Base-by-base conservation (phyloP, 2,329 filamentous ascomycete species). In the Cordyceps militaris region DNA sequence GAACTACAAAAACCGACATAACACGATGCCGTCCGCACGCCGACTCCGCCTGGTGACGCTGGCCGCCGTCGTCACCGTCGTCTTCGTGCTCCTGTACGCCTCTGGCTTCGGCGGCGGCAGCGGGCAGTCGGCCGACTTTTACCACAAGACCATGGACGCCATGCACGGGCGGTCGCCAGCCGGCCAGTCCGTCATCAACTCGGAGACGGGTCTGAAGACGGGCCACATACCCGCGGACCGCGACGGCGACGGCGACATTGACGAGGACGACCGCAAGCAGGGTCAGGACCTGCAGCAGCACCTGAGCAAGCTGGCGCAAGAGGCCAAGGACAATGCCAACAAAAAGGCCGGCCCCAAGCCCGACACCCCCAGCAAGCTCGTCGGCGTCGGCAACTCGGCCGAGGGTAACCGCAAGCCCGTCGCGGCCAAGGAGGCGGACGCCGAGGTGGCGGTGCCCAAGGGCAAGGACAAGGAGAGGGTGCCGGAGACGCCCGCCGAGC, bases 11-110 rank as follows among this genome's bases (percentile, higher is more conserved):
- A 21, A 10, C 19, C 38, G 38, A 19, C n/a, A 42, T 19, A 40
- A 4, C 10, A 14, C 59, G 59, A 91, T 91, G 87, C 82, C 84
- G 66, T 87, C 87, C 21, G 77, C 81, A 65, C 85, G 90, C 63
- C 85, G 89, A 65, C 68, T 90, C 65, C 85, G 86, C 67, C 75
- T 87, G 64, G 74, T 91, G 57, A 75, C 83, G 62, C 76, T 92
- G 66, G 76, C 86, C 58, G 77, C 85, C 57, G 64, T 91, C 63
- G 77, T 85, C 63, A 76, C 82, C 59, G 72, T 93, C 60, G 73
- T 93, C 63, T 78, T 86, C 47, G 74, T 87, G 56, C 76, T 95
- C 64, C 91, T 93, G 76, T 86, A 90, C 69, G 87, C 86, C 21
- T 81, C 80, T n/a, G 79, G 79, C 50, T 74, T 81, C 54, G 78